Conservation (phyloP, 805 yeast genomes). For the Dipodascus geniculatus region DNA sequence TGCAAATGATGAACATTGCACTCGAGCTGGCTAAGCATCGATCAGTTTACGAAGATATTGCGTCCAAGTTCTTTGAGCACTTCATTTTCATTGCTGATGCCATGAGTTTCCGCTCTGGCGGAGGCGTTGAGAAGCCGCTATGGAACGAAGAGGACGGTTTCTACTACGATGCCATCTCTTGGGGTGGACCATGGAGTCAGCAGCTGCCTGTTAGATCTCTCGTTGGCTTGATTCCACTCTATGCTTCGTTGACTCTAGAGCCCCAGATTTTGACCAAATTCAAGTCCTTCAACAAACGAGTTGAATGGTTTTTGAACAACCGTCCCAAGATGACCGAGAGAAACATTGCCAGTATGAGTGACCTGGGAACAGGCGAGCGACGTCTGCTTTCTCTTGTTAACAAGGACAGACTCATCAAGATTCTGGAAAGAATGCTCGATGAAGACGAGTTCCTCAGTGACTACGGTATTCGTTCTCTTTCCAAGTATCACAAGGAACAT, state of each 20-base stretch:
- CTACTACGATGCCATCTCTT: slow-evolving; percentile 80
- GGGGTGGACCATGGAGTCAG: slow-evolving; percentile 56
- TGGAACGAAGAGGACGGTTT: slow-evolving; percentile 89
- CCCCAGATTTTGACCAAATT: slow-evolving; percentile 67
- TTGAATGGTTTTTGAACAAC: slow-evolving; percentile 73
- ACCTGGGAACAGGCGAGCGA: slow-evolving; percentile 74
- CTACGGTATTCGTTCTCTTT: slow-evolving; percentile 79
- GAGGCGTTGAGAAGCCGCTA: slow-evolving; percentile 45
- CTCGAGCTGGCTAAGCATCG: slow-evolving; percentile 78
- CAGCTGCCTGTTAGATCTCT: slow-evolving; percentile 77
- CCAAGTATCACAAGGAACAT: slow-evolving; percentile 72
- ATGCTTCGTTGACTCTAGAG: slow-evolving; percentile 80
- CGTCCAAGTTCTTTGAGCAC: slow-evolving; percentile 89
- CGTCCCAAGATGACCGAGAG: slow-evolving; percentile 59
- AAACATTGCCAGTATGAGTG: slow-evolving; percentile 73
- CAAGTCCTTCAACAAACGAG: slow-evolving; percentile 71
- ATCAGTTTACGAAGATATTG: slow-evolving; percentile 83
- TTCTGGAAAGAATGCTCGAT: slow-evolving; percentile 71
- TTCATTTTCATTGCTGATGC: slow-evolving; percentile 87
- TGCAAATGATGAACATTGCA: slow-evolving; percentile 87
- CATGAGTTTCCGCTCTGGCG: slow-evolving; percentile 55
- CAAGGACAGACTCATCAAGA: slow-evolving; percentile 64
- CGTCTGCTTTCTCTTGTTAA: slow-evolving; percentile 68
- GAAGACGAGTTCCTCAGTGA: slow-evolving; percentile 76
- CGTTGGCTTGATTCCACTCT: slow-evolving; percentile 84